Evolutionary conservation across 805 yeast species (phyloP).

Genomic region (Ogataea nakhonphanomensis): DNA sequence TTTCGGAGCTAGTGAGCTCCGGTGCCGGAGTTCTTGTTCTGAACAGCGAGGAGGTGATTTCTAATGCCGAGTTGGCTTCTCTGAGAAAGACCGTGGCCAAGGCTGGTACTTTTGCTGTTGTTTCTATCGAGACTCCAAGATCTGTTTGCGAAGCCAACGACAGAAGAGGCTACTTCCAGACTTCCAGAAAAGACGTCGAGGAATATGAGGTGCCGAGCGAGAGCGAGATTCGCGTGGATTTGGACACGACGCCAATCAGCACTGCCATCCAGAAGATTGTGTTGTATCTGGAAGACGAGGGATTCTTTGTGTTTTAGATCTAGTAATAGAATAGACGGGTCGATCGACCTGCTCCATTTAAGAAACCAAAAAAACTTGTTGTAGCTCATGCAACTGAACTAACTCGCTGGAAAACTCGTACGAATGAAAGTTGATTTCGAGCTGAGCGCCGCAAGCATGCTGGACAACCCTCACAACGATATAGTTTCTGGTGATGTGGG

Average conservation of each 20-base stretch:
- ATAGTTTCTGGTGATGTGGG: constrained; percentile 11
- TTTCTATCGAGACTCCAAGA: constrained; percentile 49
- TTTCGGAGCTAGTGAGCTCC: constrained; percentile 77
- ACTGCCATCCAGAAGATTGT: constrained; percentile 74
- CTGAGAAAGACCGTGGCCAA: constrained; percentile 44
- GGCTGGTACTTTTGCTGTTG: constrained; percentile 49
- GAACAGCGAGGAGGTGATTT: constrained; percentile 42
- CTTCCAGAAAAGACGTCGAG: constrained; percentile 44
- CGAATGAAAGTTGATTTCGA: constrained; percentile 20
- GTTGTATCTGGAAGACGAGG: constrained; percentile 73
- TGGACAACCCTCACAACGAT: constrained; percentile 18
- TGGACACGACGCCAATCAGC: constrained; percentile 53
- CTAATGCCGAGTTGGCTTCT: constrained; percentile 38
- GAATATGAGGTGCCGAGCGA: constrained; percentile 46
- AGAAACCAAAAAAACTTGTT: neutral
- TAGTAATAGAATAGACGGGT: constrained; percentile 6
- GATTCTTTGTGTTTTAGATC: constrained; percentile 58
- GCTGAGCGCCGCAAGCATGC: constrained; percentile 15
- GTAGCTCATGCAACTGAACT: constrained; percentile 6
- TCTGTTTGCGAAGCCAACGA: constrained; percentile 45
- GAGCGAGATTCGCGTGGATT: constrained; percentile 57
- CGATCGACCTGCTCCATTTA: constrained; percentile 9
- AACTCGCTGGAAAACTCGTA: neutral
- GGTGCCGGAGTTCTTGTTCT: constrained; percentile 87
- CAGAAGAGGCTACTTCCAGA: constrained; percentile 47